Base-by-base conservation (phyloP, 106 monocot genomes). In the Alisma plantagoaquatica region DNA sequence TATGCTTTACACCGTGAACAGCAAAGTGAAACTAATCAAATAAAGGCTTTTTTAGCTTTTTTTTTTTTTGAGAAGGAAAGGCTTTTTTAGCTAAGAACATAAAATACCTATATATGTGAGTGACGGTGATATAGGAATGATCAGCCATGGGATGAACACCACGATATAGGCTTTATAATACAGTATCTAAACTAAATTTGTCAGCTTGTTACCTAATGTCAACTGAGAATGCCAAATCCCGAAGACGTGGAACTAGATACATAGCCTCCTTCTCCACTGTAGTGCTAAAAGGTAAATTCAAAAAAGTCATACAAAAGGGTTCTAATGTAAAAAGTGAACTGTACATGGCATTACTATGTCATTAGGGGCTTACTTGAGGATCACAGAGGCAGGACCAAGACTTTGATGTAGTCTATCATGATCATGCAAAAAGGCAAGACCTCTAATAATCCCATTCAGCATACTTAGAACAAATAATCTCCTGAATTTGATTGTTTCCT, bases 161-260 rank as follows among this genome's bases (percentile, higher is more conserved):
- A n/a, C n/a, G n/a, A n/a, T n/a, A n/a, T n/a, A n/a, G n/a, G n/a
- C n/a, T n/a, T n/a, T n/a, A n/a, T n/a, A n/a, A n/a, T n/a, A n/a
- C n/a, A n/a, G n/a, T n/a, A n/a, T n/a, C n/a, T n/a, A n/a, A n/a
- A n/a, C n/a, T n/a, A n/a, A n/a, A n/a, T n/a, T n/a, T n/a, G n/a
- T n/a, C n/a, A n/a, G n/a, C n/a, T n/a, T n/a, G n/a, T n/a, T 65
- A 87, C 93, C 83, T 70, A 35, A 87, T 70, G 67, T 94, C 88
- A 63, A 88, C 93, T 51, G 93, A 94, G 55, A 94, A 94, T 29
- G 93, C 83, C n/a, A 94, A 70, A 58, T 94, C 93, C 25, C 88
- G 80, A 41, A 94, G 83, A 1, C 73, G 67, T 56, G 93, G 87
- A 45, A 87, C 70, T 18, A 94, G 35, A 73, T 87, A 80, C 41